A percentile compares a stretch with the other conserved stretches of the same genome.
Evolutionary conservation across 441 rosid species (phyloP).

Genomic region (Metrosideros polymorpha): DNA sequence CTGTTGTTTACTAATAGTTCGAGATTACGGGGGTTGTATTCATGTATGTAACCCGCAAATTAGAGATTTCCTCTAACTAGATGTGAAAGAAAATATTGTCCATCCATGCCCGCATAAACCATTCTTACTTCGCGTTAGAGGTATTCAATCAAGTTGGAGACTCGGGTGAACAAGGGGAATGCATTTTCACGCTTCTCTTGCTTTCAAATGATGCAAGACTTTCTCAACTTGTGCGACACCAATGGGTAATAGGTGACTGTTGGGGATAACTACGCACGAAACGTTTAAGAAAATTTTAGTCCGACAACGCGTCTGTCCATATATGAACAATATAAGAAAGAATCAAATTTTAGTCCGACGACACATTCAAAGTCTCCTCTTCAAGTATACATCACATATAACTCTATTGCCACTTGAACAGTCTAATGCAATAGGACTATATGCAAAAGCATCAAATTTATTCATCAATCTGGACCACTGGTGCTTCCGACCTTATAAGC

Average conservation of each 20-base stretch:
- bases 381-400: not conserved
- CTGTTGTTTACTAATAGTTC: not conserved
- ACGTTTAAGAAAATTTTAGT: not conserved
- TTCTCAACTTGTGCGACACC: not conserved
- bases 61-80: not conserved
- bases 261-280: not conserved
- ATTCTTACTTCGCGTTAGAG: not conserved
- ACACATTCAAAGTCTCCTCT: not conserved
- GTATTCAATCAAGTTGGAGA: not conserved
- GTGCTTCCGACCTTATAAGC: not conserved
- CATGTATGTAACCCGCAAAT: not conserved
- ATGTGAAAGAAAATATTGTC: not conserved
- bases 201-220: not conserved
- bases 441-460: not conserved
- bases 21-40: not conserved
- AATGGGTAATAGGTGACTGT: not conserved
- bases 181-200: not conserved
- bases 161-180: not conserved
- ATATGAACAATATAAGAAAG: not conserved
- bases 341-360: not conserved
- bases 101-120: not conserved
- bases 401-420: not conserved
- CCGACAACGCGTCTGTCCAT: not conserved
- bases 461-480: not conserved
- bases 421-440: not conserved